These are phyloP conservation scores for Wakefieldia striispora DNA, from an alignment of 768 basidiomycete species.

Conservation along the genomic window DNA sequence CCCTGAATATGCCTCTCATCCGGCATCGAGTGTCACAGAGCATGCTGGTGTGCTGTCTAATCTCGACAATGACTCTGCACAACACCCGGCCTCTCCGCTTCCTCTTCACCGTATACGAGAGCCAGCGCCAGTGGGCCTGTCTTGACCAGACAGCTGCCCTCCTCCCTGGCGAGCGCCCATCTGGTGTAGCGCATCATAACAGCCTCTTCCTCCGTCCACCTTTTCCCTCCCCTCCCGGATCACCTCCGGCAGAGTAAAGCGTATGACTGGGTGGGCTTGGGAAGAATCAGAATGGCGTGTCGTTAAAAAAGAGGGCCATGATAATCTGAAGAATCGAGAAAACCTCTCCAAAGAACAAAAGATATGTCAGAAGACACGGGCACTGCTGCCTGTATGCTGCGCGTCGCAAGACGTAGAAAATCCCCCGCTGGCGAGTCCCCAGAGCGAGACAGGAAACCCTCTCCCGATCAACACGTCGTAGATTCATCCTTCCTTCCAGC, in stretches of 20 bases:
- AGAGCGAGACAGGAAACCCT: constrained; percentile 21
- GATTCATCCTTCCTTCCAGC: constrained; percentile 30
- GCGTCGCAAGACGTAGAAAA: constrained; percentile 52
- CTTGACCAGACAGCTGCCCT: constrained; percentile 95
- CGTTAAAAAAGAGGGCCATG: constrained; percentile 51
- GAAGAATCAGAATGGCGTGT: constrained; percentile 88
- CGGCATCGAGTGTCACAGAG: constrained; percentile 19
- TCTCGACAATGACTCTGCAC: constrained; percentile 13
- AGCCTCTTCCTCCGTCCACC: constrained; percentile 65
- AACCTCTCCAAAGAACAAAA: constrained; percentile 49
- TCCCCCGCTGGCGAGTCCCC: constrained; percentile 17
- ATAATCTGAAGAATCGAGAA: constrained; percentile 55
- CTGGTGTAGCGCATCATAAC: constrained; percentile 70
- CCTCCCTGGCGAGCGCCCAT: constrained; percentile 87
- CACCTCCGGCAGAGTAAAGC: constrained; percentile 55
- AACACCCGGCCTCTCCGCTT: constrained; percentile 48
- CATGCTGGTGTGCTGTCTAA: constrained; percentile 15
- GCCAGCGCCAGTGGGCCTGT: constrained; percentile 97
- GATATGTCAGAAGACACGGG: constrained; percentile 45
- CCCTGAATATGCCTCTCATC: constrained; percentile 30
- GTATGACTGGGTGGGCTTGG: constrained; percentile 85
- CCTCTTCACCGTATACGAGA: constrained; percentile 88
- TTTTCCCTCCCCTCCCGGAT: constrained; percentile 66
- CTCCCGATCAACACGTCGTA: constrained; percentile 25
- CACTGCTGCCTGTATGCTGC: constrained; percentile 44